phyloP scores from a whole-genome alignment of 352 stramenopile genomes.

The Phytopythium kandeliae region DNA sequence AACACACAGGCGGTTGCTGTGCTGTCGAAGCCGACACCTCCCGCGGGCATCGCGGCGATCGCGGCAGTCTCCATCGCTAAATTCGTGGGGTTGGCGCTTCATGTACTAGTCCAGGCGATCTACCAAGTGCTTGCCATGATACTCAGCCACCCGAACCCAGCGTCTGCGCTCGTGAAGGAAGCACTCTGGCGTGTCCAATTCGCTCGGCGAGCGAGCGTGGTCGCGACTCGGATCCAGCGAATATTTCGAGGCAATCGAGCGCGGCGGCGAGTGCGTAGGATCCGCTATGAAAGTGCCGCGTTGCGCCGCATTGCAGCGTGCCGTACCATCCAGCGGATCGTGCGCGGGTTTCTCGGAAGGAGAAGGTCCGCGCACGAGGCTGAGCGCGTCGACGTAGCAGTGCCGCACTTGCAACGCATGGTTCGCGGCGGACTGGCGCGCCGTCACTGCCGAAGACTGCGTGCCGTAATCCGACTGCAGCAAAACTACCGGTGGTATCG shows the following conservation, averaged over 20 bases:
- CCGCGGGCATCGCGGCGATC: background rate
- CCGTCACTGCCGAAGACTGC: conserved; percentile 25
- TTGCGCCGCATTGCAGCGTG: conserved; percentile 28
- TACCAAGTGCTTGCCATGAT: conserved; percentile 3
- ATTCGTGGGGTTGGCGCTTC: background rate
- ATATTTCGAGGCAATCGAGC: conserved; percentile 66
- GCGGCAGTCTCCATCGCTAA: background rate
- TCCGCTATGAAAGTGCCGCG: conserved; percentile 35
- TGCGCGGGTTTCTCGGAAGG: conserved; percentile 49
- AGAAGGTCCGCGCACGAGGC: conserved; percentile 25
- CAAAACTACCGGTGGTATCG: conserved; percentile 54
- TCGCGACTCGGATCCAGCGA: conserved; percentile 52
- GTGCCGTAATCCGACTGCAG: conserved; percentile 35
- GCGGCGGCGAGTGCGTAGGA: conserved; percentile 27
- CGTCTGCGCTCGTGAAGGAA: conserved; percentile 44
- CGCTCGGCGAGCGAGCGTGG: conserved; percentile 33
- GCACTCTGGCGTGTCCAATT: conserved; percentile 59
- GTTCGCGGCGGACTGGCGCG: conserved; percentile 39
- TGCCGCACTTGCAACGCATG: conserved; percentile 54
- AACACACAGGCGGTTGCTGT: background rate
- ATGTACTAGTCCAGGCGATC: background rate
- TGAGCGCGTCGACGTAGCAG: conserved; percentile 24
- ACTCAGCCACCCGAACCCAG: conserved; percentile 33
- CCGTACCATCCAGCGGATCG: conserved; percentile 40
- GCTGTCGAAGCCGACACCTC: background rate